These are phyloP conservation scores for Pythium dissotocum DNA, from an alignment of 352 stramenopile species.

Conservation along the genomic window DNA sequence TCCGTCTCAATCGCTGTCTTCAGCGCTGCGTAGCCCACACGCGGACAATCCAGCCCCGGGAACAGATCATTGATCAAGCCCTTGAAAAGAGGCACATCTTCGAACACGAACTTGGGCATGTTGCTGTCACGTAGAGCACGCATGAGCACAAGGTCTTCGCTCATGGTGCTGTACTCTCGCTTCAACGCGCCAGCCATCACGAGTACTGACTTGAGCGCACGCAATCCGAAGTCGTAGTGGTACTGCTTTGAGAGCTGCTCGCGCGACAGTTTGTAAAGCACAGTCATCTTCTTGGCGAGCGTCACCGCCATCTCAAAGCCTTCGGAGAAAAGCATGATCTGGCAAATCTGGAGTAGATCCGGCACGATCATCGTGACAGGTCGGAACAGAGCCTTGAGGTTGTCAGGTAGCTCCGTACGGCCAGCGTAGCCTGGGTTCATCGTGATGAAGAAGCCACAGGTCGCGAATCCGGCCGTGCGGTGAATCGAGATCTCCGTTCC, in stretches of 20 bases:
- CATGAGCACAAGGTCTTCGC: constrained; percentile 95
- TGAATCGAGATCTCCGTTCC: constrained; percentile 91
- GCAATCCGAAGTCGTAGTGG: constrained; percentile 95
- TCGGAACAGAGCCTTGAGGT: constrained; percentile 92
- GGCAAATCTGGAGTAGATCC: constrained; percentile 91
- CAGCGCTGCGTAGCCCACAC: constrained; percentile 90
- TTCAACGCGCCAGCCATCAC: constrained; percentile 94
- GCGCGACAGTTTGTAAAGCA: constrained; percentile 94
- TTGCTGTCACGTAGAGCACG: constrained; percentile 94
- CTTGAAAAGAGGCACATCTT: constrained; percentile 94
- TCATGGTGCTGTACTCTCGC: constrained; percentile 91
- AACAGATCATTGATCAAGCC: constrained; percentile 96
- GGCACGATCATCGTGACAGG: constrained; percentile 94
- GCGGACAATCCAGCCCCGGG: constrained; percentile 91
- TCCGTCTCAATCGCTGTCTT: constrained; percentile 89
- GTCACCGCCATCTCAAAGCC: constrained; percentile 91
- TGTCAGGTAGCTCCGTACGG: constrained; percentile 91
- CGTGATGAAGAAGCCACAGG: constrained; percentile 94
- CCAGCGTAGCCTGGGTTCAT: constrained; percentile 95
- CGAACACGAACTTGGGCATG: constrained; percentile 97
- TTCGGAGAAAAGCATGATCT: constrained; percentile 95
- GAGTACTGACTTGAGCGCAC: constrained; percentile 92
- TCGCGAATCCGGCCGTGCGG: constrained; percentile 91
- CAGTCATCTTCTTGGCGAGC: constrained; percentile 93
- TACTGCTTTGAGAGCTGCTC: constrained; percentile 96